Base-by-base conservation (phyloP, 768 basidiomycete genomes). In the Lentinula boryana region DNA sequence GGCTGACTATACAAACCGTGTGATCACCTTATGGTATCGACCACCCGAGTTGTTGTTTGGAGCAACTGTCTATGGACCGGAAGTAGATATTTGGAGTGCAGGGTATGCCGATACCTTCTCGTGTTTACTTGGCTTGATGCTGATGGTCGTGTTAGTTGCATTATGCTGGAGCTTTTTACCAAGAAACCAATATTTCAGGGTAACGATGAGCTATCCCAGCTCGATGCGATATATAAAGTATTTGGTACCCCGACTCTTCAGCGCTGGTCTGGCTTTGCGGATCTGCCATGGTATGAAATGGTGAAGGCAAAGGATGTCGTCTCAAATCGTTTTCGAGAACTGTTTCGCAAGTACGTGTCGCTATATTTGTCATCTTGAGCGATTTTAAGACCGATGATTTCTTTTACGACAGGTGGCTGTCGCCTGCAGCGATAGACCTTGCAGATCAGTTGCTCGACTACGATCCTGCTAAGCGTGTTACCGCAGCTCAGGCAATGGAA, bases 51-150 rank as follows among this genome's bases (percentile, higher is more conserved):
- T 99, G 21, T 75, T 99, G 43, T 88, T 98, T 67, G 97, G 97
- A 32, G 92, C 95, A 33, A 99, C 97, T 0, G 85, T 94, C 12
- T 99, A 99, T 75, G 95, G 94, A 2, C 89, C 95, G 5, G 95
- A 96, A 69, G 96, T 99, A 23, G 97, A 99, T 68, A 97, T 98
- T 88, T 99, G 97, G 97, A 96, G 94, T 71, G 97, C 97, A 44
- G 97, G 97, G 94, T 96, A 74, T 35, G 27, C 43, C 13, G 3
- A 56, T 41, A 9, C 51, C 32, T 13, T 21, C 27, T n/a, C 50
- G 21, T 58, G 18, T 16, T 49, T 36, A 5, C 5, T 10, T 40
- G 60, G 41, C 41, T 18, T 57, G 32, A 57, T 62, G 57, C 41
- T 48, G n/a, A 23, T 23, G 4, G 1, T 46, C 52, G 51, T 63